A percentile compares a stretch with the other conserved stretches of the same genome.
Evolutionary conservation across 495 filamentous ascomycete species (phyloP).

Genomic region (Aspergillus mulundensis): DNA sequence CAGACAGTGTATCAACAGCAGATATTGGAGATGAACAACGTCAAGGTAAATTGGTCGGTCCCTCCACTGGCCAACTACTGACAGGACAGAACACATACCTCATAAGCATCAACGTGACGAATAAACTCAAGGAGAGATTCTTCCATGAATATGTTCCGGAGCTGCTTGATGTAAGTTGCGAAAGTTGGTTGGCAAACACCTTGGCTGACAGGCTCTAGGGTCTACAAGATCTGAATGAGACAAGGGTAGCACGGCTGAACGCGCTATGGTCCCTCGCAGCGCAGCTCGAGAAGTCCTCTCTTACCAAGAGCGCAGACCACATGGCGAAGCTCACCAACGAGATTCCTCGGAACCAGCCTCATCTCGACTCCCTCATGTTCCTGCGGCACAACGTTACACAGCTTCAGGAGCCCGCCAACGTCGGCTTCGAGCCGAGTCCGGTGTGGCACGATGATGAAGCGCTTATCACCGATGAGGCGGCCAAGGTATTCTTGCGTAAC

Average conservation of each 20-base stretch:
- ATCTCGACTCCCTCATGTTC: constrained; percentile 96
- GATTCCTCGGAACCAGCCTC: constrained; percentile 82
- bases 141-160: constrained; percentile 97
- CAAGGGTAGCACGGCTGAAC: constrained; percentile 77
- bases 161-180: constrained; percentile 71
- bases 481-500: constrained; percentile 89
- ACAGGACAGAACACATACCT: constrained; percentile 78
- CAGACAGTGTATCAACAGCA: constrained; percentile 88
- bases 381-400: constrained; percentile 79
- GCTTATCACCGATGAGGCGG: constrained; percentile 76
- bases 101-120: constrained; percentile 90
- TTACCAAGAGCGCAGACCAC: constrained; percentile 66
- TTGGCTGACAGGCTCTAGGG: constrained; percentile 42
- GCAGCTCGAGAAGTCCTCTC: constrained; percentile 68
- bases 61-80: constrained; percentile 14
- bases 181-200: not conserved
- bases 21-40: constrained; percentile 87
- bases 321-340: constrained; percentile 69
- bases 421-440: constrained; percentile 89
- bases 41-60: constrained; percentile 55
- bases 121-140: constrained; percentile 93
- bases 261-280: constrained; percentile 75
- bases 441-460: constrained; percentile 93
- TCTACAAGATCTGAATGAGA: constrained; percentile 87
- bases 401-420: constrained; percentile 77